Conservation (phyloP, 352 stramenopile genomes). For the Globisporangium nodosum region DNA sequence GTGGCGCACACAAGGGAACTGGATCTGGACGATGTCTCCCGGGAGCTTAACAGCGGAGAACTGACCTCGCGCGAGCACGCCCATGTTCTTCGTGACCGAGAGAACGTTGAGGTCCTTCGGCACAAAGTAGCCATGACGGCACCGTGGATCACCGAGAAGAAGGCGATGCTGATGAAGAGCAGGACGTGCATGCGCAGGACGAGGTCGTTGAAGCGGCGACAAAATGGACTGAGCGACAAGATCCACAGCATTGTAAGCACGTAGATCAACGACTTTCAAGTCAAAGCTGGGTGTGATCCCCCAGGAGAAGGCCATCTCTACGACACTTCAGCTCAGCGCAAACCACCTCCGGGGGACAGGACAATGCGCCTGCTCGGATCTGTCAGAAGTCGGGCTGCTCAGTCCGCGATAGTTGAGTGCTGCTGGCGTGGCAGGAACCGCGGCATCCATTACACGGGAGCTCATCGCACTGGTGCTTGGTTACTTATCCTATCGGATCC, state of each 20-base stretch:
- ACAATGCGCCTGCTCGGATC: not conserved
- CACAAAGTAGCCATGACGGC: slow-evolving; percentile 21
- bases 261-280: not conserved
- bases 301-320: not conserved
- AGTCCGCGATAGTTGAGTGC: not conserved
- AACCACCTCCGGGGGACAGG: not conserved
- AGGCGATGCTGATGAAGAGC: slow-evolving; percentile 36
- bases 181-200: slow-evolving; percentile 50
- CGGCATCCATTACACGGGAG: not conserved
- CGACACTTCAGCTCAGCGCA: not conserved
- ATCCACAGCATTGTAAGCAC: not conserved
- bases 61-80: slow-evolving; percentile 23
- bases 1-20: slow-evolving; percentile 32
- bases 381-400: not conserved
- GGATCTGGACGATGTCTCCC: slow-evolving; percentile 35
- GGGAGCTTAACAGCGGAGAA: slow-evolving; percentile 23
- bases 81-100: slow-evolving; percentile 16
- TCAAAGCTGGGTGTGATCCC: not conserved
- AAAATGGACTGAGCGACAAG: slow-evolving; percentile 11
- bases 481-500: not conserved
- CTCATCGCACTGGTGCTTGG: not conserved
- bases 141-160: slow-evolving; percentile 34
- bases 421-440: not conserved
- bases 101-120: slow-evolving; percentile 21
- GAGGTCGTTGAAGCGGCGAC: slow-evolving; percentile 42